Base-by-base conservation (phyloP, 345 rosid genomes). In the Salix arbutifolia region DNA sequence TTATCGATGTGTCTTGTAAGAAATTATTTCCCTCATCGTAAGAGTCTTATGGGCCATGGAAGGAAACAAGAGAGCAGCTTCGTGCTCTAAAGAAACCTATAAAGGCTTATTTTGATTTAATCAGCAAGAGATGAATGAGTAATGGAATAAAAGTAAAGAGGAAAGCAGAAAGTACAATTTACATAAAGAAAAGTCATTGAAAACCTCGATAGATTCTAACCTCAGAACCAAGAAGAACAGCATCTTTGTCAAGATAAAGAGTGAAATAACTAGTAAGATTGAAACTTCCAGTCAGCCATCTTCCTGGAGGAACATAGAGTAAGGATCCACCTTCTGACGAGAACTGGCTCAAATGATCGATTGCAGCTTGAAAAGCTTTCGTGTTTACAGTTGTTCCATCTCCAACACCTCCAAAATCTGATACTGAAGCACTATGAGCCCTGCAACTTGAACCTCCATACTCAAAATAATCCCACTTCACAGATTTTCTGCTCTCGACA, bases 231-330 rank as follows among this genome's bases (percentile, higher is more conserved):
- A 86, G 87, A 62, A 86, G 83, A 73, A 83, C 79, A 3, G 89
- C 89, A 31, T 84, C 80, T 53, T 69, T 66, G 72, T 83, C 80
- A 67, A 86, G 82, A 78, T 42, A 86, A n/a, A 86, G 83, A 61
- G 89, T 84, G 79, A 84, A 84, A 70, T 86, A 86, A 65, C 85
- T 84, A 35, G 86, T 84, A 67, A 86, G 79, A 76, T 79, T 86
- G 78, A 86, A 86, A 42, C 80, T 86, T 40, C 85, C 87, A 2
- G 89, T 86, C 16, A 86, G 65, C 89, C 89, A 86, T 74, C 74
- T 84, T 65, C 89, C 89, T 1, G 87, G 77, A 21, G 89, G 89
- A 67, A 86, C 86, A 71, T 80, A 83, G 23, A 86, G 87, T 68
- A 75, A 50, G 19, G 81, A 77, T 16, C 89, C 89, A 61, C 89